Evolutionary conservation across 2,329 filamentous ascomycete species (phyloP), one percentile per base, ranked within the genome.

Genomic region (Colletotrichum incanum): DNA sequence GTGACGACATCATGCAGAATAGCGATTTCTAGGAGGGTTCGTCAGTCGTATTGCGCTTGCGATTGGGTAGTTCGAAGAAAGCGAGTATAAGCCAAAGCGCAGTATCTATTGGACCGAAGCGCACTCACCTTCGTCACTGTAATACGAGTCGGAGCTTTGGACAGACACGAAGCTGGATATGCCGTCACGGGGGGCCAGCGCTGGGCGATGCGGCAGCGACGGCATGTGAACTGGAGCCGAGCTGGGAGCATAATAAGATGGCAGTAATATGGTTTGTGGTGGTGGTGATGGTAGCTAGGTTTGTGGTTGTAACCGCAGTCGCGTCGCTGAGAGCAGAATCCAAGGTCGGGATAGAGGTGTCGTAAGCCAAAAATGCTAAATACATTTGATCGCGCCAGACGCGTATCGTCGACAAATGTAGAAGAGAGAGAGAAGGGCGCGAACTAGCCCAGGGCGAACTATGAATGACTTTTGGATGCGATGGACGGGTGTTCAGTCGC

Each of bases 1-100:
- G 86, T 85, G 77, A 97, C 91, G 77, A 98, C 93, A 71, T 93
- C 88, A 81, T 94, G 93, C 70, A 98, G 87, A 73, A 94, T 87
- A 73, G 89, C 88, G 80, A 98, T 93, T 84, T 97, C 95, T 95
- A 18, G 23, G 9, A 50, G 23, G 9, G 1, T 5, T 39, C 8
- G 60, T 72, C 39, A 72, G 69, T 59, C 62, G 54, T 26, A 43
- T n/a, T 54, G 28, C 55, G 8, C 41, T 58, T 43, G 26, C 18
- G 26, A 8, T 8, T n/a, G 63, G 18, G 9, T 11, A 45, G 5
- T 41, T 52, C 26, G 39, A 16, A 39, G 54, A 41, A 7, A 5
- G 14, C 49, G 18, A 16, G 26, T 26, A 49, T 52, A 31, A 16
- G 47, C 45, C 18, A 18, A 50, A 23, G 31, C n/a, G 58, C 43